These are phyloP conservation scores for Aspergillus tanneri DNA, from an alignment of 2,329 filamentous ascomycete genomes.

Conservation along the genomic window DNA sequence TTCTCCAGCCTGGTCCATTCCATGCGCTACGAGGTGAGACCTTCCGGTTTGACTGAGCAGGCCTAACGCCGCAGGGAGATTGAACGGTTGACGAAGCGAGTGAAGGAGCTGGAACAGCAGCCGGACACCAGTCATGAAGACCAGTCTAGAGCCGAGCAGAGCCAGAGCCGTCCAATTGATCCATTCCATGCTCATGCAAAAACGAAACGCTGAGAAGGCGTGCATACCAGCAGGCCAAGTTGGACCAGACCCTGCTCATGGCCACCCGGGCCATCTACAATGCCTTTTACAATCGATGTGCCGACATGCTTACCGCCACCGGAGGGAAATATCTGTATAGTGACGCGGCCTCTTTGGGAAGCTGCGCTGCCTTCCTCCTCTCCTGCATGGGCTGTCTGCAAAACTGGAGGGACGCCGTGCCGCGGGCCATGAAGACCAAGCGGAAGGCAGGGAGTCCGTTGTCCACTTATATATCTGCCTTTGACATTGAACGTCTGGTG, in stretches of 20 bases:
- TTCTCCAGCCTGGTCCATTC: neutral
- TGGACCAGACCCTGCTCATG: constrained; percentile 11
- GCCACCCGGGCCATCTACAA: constrained; percentile 12
- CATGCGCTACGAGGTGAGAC: neutral
- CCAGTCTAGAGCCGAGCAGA: too few species aligned
- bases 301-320: neutral
- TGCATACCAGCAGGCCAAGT: neutral
- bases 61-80: neutral
- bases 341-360: neutral
- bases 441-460: constrained; percentile 36
- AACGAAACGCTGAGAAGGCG: neutral
- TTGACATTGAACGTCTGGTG: constrained; percentile 32
- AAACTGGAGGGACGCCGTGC: neutral
- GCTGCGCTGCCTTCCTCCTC: neutral
- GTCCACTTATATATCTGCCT: constrained; percentile 38
- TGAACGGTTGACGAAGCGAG: neutral
- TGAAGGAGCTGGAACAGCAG: neutral
- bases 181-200: neutral
- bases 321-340: neutral
- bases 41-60: neutral
- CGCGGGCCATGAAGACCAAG: constrained; percentile 35
- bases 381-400: neutral
- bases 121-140: too few species aligned
- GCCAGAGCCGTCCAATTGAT: too few species aligned
- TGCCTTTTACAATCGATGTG: constrained; percentile 5